Base-by-base conservation (phyloP, 306 rosid species). In the Cicer judaicum region DNA sequence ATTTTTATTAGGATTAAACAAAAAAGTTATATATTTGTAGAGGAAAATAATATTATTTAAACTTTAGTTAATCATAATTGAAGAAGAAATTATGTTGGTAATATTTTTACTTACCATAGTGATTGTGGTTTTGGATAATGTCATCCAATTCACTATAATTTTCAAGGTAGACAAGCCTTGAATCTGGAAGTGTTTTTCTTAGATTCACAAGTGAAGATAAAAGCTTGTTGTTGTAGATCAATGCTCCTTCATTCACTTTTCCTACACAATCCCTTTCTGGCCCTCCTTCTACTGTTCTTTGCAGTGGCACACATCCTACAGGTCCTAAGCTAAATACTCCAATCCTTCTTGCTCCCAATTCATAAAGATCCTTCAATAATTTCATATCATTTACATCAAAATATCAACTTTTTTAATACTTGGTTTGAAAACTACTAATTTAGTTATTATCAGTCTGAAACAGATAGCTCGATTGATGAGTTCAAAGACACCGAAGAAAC, bases 221-320 rank as follows among this genome's bases (percentile, higher is more conserved):
- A 53, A 91, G 85, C 82, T 85, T 85, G 43, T 85, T 24, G 83
- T 91, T 91, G 81, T 79, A 87, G 59, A 85, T 52, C 34, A 2
- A 6, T n/a, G 90, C 83, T 62, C 83, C 90, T 47, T 56, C 29
- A 64, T 87, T 91, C 19, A 78, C 52, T 2, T 15, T 16, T 21
- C 68, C 72, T 10, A 73, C 82, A 55, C 96, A 89, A 0, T 62
- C 61, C 68, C 87, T 81, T 5, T 24, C 7, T 3, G 2, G 8
- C 41, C 84, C 92, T 72, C 91, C 89, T n/a, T 18, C 6, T 7
- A 84, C 5, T 1, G 92, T 89, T 70, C 92, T 80, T 19, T 61
- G 83, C 36, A 73, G 10, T 12, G 83, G 80, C 64, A 78, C 8
- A 69, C 83, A 78, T 34, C 86, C 83, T 36, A 82, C 0, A 21